A percentile compares a stretch with the other conserved stretches of the same genome.
phyloP scores from a whole-genome alignment of 805 yeast species.

The Brettanomyces custersianus region DNA sequence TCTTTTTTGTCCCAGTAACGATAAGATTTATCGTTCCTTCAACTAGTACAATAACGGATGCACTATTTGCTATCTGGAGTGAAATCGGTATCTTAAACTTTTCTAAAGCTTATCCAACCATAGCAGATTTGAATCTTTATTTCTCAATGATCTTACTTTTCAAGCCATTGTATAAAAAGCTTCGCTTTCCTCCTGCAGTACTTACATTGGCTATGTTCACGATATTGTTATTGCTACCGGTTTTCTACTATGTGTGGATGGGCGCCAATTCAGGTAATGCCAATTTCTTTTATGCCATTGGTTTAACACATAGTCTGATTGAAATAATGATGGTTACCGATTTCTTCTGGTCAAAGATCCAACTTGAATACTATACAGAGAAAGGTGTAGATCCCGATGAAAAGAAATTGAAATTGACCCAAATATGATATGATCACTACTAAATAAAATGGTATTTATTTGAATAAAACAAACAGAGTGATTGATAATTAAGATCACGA shows the following conservation, averaged over 20 bases:
- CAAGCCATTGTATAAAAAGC: slow-evolving; percentile 17
- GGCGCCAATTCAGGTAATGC: slow-evolving; percentile 91
- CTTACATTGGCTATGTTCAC: slow-evolving; percentile 19
- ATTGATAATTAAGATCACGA: too few relatives aligned
- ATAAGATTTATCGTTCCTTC: slow-evolving; percentile 39
- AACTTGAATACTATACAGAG: slow-evolving; percentile 46
- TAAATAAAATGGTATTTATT: background rate
- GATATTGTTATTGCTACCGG: slow-evolving; percentile 61
- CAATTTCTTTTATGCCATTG: slow-evolving; percentile 92
- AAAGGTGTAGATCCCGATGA: slow-evolving; percentile 32
- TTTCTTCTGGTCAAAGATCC: slow-evolving; percentile 70
- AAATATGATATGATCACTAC: slow-evolving; percentile 18
- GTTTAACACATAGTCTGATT: slow-evolving; percentile 68
- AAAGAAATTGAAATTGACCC: slow-evolving; percentile 38
- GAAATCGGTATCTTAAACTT: slow-evolving; percentile 37
- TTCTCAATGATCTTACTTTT: slow-evolving; percentile 24
- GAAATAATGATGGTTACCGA: slow-evolving; percentile 64
- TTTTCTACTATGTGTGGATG: slow-evolving; percentile 92
- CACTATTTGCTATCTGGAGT: slow-evolving; percentile 32
- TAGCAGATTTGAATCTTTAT: slow-evolving; percentile 57
- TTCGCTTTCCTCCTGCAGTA: slow-evolving; percentile 22
- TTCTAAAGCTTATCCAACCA: slow-evolving; percentile 78
- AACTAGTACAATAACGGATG: slow-evolving; percentile 10
- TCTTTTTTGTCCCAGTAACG: slow-evolving; percentile 67
- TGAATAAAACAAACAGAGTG: too few relatives aligned